Base-by-base conservation (phyloP, 2,329 filamentous ascomycete genomes). In the Didymella segeticola region DNA sequence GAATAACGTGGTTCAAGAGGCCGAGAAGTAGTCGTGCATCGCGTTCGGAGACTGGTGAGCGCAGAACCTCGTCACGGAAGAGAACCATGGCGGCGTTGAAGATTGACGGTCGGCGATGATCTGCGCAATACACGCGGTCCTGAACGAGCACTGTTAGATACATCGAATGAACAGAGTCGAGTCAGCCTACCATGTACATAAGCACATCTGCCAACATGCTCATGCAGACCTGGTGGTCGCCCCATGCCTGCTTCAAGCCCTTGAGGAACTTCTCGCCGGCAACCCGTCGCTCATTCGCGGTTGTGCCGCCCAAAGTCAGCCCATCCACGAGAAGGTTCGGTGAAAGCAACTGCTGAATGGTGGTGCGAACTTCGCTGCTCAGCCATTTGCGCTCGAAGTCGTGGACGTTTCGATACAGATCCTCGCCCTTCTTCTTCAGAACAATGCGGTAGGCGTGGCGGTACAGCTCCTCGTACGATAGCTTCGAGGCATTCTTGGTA, bases 391-490 rank as follows among this genome's bases (percentile, higher is more conserved):
- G 83, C 75, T 98, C 93, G 49, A 96, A 91, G 2, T 86, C 78
- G 64, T 88, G 89, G 42, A 98, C 92, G 9, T 84, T 82, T 5
- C 89, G 83, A 75, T 98, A 98, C 1, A 99, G 82, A 10, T 87
- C 80, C 27, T 89, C 86, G 22, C 93, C 93, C 63, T 92, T 89
- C 77, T 93, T 96, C 75, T 89, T 90, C 29, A 97, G 79, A 1
- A 98, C 93, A 17, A 98, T 90, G 73, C 95, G 93, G 77, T 99
- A 99, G 5, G 91, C 90, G 48, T 90, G 90, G 53, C 95, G 89
- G 77, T 99, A 99, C 1, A 99, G 84, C 68, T 96, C 89, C 75
- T 99, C 95, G 78, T 97, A 99, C 1, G 93, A 96, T 2, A 99
- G 84, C 14, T 84, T 83, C 9, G 92, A 96, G 56, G 92, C 92